Evolutionary conservation across 805 yeast species (phyloP), one percentile per base, ranked within the genome.

Genomic region (Teunomyces cretensis): DNA sequence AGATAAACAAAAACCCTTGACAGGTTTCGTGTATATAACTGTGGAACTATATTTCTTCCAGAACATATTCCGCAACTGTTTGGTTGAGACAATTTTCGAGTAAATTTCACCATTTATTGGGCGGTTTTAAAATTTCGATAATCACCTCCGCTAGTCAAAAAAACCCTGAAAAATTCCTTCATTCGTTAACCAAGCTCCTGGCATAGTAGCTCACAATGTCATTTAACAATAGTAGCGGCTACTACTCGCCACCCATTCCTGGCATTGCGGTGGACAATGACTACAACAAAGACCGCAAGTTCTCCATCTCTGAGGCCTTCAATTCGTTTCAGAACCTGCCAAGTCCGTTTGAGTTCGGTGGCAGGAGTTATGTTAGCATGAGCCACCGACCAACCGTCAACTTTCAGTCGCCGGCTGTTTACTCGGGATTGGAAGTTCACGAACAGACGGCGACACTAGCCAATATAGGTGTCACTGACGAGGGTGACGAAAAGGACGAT

Each of bases 371-470:
- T 54, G 67, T 71, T 8, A 58, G 66, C 30, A 57, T 60, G 58
- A 47, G 56, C 17, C 62, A 62, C 45, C 54, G 70, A 12, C 54
- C 58, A 9, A 54, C 61, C 26, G 49, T 64, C 24, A 52, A 61
- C 16, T 49, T 52, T 42, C 53, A 53, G 30, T 65, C 76, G 2
- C 81, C 83, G 3, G 63, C 72, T 2, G 75, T 79, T 12, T 75
- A 72, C 51, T 66, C 80, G 0, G 76, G 79, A 4, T 58, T 62
- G 19, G 73, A 76, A 12, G 70, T 81, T 36, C 83, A 81, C 50
- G 82, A 78, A 47, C 80, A 79, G 47, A 73, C 84, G 0, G 83
- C 80, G 1, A 75, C 70, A 35, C 65, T 80, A 39, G 86, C 86
- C 4, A 71, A 68, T 38, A 78, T 79, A 27, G 86, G 83, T 6